Evolutionary conservation across 768 basidiomycete species (phyloP).

Genomic region (Sporobolomyces roseus): DNA sequence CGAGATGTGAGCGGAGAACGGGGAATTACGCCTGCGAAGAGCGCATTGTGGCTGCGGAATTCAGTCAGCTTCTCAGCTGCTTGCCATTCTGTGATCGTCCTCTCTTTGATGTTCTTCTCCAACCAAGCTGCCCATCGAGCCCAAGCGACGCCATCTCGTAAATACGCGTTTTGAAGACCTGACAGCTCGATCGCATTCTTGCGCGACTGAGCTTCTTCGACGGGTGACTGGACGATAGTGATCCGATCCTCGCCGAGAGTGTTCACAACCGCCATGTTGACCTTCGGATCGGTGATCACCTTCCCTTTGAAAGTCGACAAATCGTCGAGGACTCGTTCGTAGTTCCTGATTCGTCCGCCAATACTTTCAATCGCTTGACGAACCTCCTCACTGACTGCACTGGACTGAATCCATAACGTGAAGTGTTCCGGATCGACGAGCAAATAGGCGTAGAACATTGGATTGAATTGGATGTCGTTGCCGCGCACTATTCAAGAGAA

Average conservation of each 20-base stretch:
- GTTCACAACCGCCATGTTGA: constrained; percentile 46
- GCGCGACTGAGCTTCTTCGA: constrained; percentile 74
- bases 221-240: constrained; percentile 53
- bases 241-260: constrained; percentile 43
- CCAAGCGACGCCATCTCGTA: constrained; percentile 78
- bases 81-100: constrained; percentile 80
- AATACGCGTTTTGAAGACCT: constrained; percentile 75
- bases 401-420: constrained; percentile 68
- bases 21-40: constrained; percentile 31
- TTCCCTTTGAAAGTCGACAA: constrained; percentile 49
- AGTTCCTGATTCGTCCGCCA: constrained; percentile 61
- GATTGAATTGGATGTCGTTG: constrained; percentile 83
- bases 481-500: no score
- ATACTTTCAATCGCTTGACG: constrained; percentile 59
- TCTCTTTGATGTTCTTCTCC: constrained; percentile 62
- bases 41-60: constrained; percentile 56
- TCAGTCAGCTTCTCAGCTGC: constrained; percentile 78
- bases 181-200: constrained; percentile 72
- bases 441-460: constrained; percentile 83
- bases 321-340: constrained; percentile 75
- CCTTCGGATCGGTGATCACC: constrained; percentile 41
- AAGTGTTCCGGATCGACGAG: constrained; percentile 60
- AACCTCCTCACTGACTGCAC: constrained; percentile 56
- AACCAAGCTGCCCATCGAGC: constrained; percentile 79
- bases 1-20: neutral